These are phyloP conservation scores for Porogramme epimiltina DNA, from an alignment of 1,284 basidiomycete species.

Conservation along the genomic window DNA sequence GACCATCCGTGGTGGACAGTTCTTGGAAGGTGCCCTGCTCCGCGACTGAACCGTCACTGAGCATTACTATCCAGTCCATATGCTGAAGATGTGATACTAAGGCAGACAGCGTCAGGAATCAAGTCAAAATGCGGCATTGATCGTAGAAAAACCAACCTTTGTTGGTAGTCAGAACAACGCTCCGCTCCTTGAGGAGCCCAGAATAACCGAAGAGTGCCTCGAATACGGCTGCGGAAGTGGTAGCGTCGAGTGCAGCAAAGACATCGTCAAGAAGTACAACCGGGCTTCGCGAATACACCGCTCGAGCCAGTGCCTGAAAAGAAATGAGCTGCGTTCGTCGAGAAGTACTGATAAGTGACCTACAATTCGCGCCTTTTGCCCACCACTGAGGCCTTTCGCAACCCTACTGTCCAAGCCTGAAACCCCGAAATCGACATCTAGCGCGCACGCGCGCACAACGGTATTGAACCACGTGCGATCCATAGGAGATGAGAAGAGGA, in stretches of 20 bases:
- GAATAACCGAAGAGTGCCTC: neutral
- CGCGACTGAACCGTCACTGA: neutral
- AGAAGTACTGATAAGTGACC: neutral
- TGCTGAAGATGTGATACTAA: constrained; percentile 3
- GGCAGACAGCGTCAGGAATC: too few species aligned
- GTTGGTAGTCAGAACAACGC: constrained; percentile 1
- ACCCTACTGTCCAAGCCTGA: neutral
- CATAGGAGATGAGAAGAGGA: constrained; percentile 5
- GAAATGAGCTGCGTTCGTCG: too few species aligned
- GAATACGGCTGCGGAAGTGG: constrained; percentile 1
- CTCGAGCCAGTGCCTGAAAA: neutral
- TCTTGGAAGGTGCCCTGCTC: constrained; percentile 2
- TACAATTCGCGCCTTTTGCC: constrained; percentile 4
- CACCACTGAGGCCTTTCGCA: constrained; percentile 3
- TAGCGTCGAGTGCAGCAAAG: constrained; percentile 1
- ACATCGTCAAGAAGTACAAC: constrained; percentile 1
- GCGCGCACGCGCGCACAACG: neutral
- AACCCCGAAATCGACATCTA: neutral
- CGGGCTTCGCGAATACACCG: neutral
- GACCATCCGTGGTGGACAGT: neutral
- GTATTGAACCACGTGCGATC: constrained; percentile 4
- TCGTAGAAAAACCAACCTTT: neutral
- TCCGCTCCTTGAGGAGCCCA: neutral
- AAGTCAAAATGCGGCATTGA: neutral
- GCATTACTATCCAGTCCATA: constrained; percentile 1